phyloP scores from a whole-genome alignment of 169 alveolate species.

The Theileria orientalis region DNA sequence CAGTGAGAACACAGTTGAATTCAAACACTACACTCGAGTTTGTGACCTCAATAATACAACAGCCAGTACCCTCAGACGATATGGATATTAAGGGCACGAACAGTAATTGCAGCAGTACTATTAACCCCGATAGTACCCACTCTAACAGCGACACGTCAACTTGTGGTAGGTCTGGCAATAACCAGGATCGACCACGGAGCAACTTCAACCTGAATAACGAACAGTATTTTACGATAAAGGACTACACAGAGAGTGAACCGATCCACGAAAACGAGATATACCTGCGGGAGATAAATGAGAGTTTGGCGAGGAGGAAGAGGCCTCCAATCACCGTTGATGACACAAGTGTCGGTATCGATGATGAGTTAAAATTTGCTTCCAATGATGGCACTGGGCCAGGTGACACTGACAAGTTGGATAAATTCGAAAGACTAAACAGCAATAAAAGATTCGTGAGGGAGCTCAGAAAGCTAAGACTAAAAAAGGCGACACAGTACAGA shows the following conservation, averaged over 20 bases:
- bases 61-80: slow-evolving; percentile 28
- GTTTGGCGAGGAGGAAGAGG: background rate
- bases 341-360: background rate
- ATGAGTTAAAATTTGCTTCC: background rate
- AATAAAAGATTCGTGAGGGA: slow-evolving; percentile 14
- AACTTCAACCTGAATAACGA: slow-evolving; percentile 22
- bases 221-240: slow-evolving; percentile 26
- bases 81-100: slow-evolving; percentile 2
- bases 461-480: background rate
- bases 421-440: background rate
- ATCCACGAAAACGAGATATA: slow-evolving; percentile 29
- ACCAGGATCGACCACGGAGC: slow-evolving; percentile 17
- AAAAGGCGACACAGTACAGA: slow-evolving; percentile 5
- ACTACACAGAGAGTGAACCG: slow-evolving; percentile 34
- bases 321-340: background rate
- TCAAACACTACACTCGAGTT: slow-evolving; percentile 28
- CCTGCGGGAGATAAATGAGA: background rate
- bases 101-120: slow-evolving; percentile 43
- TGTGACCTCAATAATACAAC: slow-evolving; percentile 46
- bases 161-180: slow-evolving; percentile 23
- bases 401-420: background rate
- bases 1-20: slow-evolving; percentile 1
- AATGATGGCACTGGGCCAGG: background rate
- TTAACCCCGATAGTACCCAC: slow-evolving; percentile 10
- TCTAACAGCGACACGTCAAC: background rate